phyloP scores from a whole-genome alignment of 495 filamentous ascomycete genomes.

The Xylaria castorea region DNA sequence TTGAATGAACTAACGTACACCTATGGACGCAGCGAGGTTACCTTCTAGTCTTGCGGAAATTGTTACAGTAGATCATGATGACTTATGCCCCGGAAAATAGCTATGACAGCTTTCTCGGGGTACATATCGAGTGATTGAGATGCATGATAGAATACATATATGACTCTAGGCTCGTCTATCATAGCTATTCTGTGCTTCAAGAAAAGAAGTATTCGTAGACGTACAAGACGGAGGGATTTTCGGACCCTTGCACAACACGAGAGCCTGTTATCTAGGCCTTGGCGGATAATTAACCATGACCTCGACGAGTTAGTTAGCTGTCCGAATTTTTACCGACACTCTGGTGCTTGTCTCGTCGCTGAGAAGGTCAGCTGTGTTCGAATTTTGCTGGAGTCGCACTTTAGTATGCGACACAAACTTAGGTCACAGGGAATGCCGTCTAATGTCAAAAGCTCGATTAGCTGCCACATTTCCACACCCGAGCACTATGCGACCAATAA shows the following conservation, averaged over 20 bases:
- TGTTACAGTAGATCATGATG: background rate
- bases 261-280: background rate
- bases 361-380: background rate
- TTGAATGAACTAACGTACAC: background rate
- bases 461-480: background rate
- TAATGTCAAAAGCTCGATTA: background rate
- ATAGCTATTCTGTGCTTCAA: background rate
- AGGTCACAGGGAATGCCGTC: background rate
- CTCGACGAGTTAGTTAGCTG: no score
- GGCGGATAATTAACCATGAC: no score
- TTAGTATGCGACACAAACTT: background rate
- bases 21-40: no score
- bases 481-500: background rate
- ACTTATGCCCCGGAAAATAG: no score
- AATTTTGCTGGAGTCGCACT: background rate
- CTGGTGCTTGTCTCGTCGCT: background rate
- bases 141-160: no score
- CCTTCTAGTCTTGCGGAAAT: background rate
- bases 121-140: no score
- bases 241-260: no score
- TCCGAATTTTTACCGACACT: background rate
- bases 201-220: background rate
- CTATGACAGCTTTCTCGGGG: no score
- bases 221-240: no score
- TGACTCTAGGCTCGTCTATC: background rate